A percentile compares a stretch with the other conserved stretches of the same genome.
phyloP scores from a whole-genome alignment of 164 flowering plant genomes.

The Saururus chinensis region DNA sequence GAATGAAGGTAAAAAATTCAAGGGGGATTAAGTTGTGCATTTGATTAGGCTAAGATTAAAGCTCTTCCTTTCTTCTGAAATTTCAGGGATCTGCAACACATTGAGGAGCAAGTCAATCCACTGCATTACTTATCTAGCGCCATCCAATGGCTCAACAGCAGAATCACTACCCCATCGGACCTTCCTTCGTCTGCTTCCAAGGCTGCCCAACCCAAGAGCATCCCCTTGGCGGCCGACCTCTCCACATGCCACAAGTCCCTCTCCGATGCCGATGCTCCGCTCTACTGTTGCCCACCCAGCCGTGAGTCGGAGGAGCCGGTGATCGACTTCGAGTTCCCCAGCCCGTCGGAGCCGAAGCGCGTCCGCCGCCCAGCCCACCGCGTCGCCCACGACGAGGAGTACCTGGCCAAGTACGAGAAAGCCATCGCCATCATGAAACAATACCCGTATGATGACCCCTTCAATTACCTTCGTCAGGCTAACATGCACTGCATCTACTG shows the following conservation, averaged over 20 bases:
- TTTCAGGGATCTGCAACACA: not conserved
- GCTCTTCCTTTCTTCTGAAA: not conserved
- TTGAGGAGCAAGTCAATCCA: not conserved
- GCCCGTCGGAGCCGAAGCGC: constrained; percentile 17
- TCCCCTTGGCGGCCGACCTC: constrained; percentile 11
- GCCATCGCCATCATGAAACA: constrained; percentile 26
- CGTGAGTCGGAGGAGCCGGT: constrained; percentile 15
- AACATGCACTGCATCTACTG: constrained; percentile 22
- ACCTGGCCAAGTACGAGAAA: constrained; percentile 35
- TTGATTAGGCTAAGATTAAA: no score
- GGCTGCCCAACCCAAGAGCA: not conserved
- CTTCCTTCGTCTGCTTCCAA: not conserved
- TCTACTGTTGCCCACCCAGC: constrained; percentile 55
- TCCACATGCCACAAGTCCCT: constrained; percentile 14
- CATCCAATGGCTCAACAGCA: constrained; percentile 4
- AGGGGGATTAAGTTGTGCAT: no score
- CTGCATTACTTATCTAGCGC: not conserved
- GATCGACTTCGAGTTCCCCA: constrained; percentile 39
- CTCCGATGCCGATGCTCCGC: constrained; percentile 1
- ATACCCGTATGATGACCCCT: constrained; percentile 15
- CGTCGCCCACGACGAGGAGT: constrained; percentile 15
- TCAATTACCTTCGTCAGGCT: constrained; percentile 16
- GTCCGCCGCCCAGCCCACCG: constrained; percentile 56
- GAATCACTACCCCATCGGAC: not conserved
- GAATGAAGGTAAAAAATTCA: no score